Base-by-base conservation (phyloP, 2,329 filamentous ascomycete genomes). In the Aureobasidium leucospermi region DNA sequence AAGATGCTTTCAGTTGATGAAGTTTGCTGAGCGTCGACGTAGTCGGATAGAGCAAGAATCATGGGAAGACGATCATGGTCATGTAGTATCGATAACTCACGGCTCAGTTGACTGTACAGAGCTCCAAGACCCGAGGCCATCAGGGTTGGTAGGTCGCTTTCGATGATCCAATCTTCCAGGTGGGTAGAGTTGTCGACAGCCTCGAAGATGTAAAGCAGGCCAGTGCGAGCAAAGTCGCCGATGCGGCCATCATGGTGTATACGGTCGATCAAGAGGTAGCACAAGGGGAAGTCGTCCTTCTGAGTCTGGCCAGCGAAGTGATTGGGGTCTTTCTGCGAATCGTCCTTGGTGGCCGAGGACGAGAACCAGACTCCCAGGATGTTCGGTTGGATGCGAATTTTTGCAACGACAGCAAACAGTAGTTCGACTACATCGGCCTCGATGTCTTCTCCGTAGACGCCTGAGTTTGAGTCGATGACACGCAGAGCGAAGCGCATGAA, bases 61-160 rank as follows among this genome's bases (percentile, higher is more conserved):
- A 90, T 85, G 4, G 94, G 92, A 5, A 96, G 76, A 38, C 87
- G 83, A 60, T 90, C 84, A 9, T 85, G 75, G n/a, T 84, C 81
- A 70, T 92, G 85, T 63, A 91, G 81, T 64, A 96, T 87, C 57
- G 93, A 88, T 62, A 95, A 79, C 76, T 96, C 91, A 63, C 83
- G 81, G 71, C 84, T 86, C 61, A 88, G 74, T 67, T 87, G 84
- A 67, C 85, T 88, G 71, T 88, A 88, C 68, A 79, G 83, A 9
- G 85, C 94, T 15, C 94, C 94, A 0, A 99, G 76, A 0, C 94
- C 94, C 0, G 91, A 97, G 3, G 94, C 94, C 94, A 99, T 97
- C 64, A 97, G 79, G 0, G 94, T 97, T 11, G 94, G 94, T 56
- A 99, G 79, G 71, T 99, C 94, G 71, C 93, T 96, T 70, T 96